phyloP scores from a whole-genome alignment of 495 filamentous ascomycete species.

The Cairneyella variabilis region DNA sequence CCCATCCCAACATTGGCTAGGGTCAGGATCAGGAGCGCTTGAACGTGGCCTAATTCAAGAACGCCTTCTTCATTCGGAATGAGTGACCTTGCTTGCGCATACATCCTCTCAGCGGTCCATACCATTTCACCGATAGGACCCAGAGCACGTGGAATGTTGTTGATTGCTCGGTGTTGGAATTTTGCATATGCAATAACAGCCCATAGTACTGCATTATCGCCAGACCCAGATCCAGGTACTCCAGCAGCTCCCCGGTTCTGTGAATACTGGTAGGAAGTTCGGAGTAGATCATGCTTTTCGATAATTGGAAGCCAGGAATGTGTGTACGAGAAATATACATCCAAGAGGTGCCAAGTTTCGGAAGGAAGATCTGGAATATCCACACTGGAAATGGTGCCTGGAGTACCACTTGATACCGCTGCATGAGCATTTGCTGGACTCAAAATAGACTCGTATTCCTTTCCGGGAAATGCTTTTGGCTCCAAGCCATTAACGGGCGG shows the following conservation, averaged over 20 bases:
- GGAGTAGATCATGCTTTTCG: constrained; percentile 62
- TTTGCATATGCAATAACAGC: constrained; percentile 54
- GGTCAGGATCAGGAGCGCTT: constrained; percentile 59
- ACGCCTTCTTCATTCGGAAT: constrained; percentile 55
- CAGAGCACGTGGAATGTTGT: constrained; percentile 27
- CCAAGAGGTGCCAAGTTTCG: constrained; percentile 61
- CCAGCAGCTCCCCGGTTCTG: constrained; percentile 27
- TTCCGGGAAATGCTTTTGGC: not conserved
- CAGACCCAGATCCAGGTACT: constrained; percentile 35
- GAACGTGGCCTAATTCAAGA: constrained; percentile 52
- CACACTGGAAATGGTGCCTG: constrained; percentile 27
- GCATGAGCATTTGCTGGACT: constrained; percentile 39
- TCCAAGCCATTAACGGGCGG: no score
- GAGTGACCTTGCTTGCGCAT: constrained; percentile 52
- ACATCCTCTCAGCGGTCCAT: constrained; percentile 43
- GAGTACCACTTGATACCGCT: constrained; percentile 28
- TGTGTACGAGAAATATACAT: constrained; percentile 70
- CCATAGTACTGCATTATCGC: constrained; percentile 63
- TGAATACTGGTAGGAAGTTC: constrained; percentile 40
- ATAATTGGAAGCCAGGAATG: constrained; percentile 71
- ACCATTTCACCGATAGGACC: constrained; percentile 21
- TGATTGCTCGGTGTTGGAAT: constrained; percentile 40
- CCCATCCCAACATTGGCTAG: constrained; percentile 55
- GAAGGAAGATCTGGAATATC: constrained; percentile 38
- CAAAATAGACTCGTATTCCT: constrained; percentile 16